Conservation (phyloP, 441 rosid species). For the Flueggea neowawraea region DNA sequence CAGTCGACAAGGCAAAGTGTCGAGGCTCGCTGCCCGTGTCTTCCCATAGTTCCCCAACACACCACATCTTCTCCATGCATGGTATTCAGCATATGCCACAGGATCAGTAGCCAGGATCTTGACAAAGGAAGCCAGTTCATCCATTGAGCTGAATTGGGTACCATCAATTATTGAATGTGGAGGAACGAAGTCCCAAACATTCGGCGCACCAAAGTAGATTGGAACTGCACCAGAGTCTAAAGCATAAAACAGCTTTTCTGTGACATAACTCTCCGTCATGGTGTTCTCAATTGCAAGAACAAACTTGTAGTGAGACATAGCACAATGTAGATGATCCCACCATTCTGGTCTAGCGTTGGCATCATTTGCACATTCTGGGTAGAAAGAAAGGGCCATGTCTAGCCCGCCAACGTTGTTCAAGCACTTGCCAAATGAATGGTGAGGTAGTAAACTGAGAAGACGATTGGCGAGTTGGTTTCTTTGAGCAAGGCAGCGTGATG, state of each 20-base stretch:
- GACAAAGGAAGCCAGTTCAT: slow-evolving; percentile 60
- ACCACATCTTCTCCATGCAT: slow-evolving; percentile 94
- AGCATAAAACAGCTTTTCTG: slow-evolving; percentile 85
- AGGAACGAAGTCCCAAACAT: slow-evolving; percentile 72
- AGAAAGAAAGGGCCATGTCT: slow-evolving; percentile 65
- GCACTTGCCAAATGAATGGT: slow-evolving; percentile 91
- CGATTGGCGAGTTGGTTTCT: slow-evolving; percentile 65
- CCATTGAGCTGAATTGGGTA: slow-evolving; percentile 48
- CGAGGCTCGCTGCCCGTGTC: slow-evolving; percentile 62
- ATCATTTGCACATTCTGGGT: slow-evolving; percentile 62
- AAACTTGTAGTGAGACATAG: slow-evolving; percentile 91
- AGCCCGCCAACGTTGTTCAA: slow-evolving; percentile 76
- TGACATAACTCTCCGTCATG: slow-evolving; percentile 72
- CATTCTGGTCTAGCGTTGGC: slow-evolving; percentile 51
- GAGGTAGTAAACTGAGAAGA: slow-evolving; percentile 56
- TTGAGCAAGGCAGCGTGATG: slow-evolving; percentile 77
- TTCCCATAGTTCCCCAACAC: slow-evolving; percentile 55
- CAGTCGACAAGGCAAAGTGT: slow-evolving; percentile 79
- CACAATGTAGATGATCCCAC: slow-evolving; percentile 91
- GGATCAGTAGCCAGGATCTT: slow-evolving; percentile 62
- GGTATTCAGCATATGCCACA: slow-evolving; percentile 71
- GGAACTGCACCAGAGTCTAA: slow-evolving; percentile 79
- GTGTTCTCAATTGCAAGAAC: slow-evolving; percentile 92
- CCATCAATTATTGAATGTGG: slow-evolving; percentile 75
- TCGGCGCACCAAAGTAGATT: slow-evolving; percentile 81